Evolutionary conservation across 352 stramenopile genomes (phyloP).

Genomic region (Phytophthora ohioensis): DNA sequence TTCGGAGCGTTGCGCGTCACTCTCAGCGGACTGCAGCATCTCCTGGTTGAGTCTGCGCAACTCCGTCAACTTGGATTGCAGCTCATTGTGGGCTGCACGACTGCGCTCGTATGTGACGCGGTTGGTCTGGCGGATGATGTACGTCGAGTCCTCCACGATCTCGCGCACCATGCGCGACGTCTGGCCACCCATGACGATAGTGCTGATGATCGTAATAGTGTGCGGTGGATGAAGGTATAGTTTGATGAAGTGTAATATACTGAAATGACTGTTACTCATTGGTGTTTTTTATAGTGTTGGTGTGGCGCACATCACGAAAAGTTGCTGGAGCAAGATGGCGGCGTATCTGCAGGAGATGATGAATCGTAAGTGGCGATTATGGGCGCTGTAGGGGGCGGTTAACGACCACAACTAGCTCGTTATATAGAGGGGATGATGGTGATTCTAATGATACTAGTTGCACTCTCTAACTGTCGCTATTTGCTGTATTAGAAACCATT

Average conservation of each 20-base stretch:
- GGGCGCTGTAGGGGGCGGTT: conserved; percentile 2
- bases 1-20: conserved; percentile 59
- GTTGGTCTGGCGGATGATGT: conserved; percentile 85
- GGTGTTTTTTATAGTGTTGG: neutral
- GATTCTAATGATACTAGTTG: neutral
- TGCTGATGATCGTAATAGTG: neutral
- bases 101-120: conserved; percentile 72
- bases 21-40: conserved; percentile 65
- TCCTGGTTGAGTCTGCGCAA: conserved; percentile 66
- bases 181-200: conserved; percentile 70
- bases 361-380: conserved; percentile 64
- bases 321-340: conserved; percentile 58
- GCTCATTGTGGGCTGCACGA: conserved; percentile 56
- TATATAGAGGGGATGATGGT: conserved; percentile 3
- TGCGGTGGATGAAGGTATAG: neutral
- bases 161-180: conserved; percentile 83
- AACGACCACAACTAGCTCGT: neutral
- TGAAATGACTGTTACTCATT: conserved; percentile 14
- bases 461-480: conserved; percentile 5
- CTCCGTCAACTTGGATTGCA: conserved; percentile 69
- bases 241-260: conserved; percentile 3
- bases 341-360: conserved; percentile 88
- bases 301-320: conserved; percentile 24
- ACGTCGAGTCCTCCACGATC: conserved; percentile 81
- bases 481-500: conserved; percentile 74